phyloP scores from a whole-genome alignment of 768 basidiomycete species.

The Nidularia sp. region DNA sequence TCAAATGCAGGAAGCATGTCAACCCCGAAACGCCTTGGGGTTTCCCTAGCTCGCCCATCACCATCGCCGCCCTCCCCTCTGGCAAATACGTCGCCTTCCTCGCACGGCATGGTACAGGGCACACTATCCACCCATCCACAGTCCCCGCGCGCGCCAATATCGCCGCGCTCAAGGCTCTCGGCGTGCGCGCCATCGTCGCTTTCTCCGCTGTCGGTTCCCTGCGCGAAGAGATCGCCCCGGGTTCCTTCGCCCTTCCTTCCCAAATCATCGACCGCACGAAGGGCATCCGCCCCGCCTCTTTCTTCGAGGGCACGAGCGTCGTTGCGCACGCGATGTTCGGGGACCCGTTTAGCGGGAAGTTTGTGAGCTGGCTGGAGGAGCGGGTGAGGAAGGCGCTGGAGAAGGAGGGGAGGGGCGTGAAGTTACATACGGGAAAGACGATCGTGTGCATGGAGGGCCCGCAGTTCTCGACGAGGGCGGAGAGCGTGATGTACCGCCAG shows the following conservation, averaged over 20 bases:
- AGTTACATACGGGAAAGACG: conserved; percentile 77
- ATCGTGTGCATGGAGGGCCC: conserved; percentile 97
- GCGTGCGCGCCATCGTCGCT: conserved; percentile 84
- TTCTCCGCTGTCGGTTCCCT: conserved; percentile 96
- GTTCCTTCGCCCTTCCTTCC: conserved; percentile 81
- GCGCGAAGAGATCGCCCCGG: conserved; percentile 88
- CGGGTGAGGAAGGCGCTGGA: conserved; percentile 62
- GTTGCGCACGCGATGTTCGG: conserved; percentile 95
- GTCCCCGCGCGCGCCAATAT: conserved; percentile 92
- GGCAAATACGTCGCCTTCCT: conserved; percentile 84
- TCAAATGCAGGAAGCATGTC: conserved; percentile 53
- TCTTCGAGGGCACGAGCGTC: conserved; percentile 77
- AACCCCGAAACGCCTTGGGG: conserved; percentile 95
- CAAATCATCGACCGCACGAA: conserved; percentile 98
- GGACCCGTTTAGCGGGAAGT: conserved; percentile 74
- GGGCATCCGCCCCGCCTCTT: conserved; percentile 82
- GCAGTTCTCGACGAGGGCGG: conserved; percentile 97
- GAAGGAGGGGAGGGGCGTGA: conserved; percentile 51
- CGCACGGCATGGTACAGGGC: conserved; percentile 83
- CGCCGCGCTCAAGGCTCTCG: conserved; percentile 89
- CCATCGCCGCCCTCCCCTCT: conserved; percentile 84
- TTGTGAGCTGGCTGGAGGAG: conserved; percentile 63
- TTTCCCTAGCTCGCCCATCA: conserved; percentile 83
- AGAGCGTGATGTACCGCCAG: conserved; percentile 88
- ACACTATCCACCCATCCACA: conserved; percentile 72